Conservation (phyloP, 2,329 filamentous ascomycete species). For the Neonectria punicea region DNA sequence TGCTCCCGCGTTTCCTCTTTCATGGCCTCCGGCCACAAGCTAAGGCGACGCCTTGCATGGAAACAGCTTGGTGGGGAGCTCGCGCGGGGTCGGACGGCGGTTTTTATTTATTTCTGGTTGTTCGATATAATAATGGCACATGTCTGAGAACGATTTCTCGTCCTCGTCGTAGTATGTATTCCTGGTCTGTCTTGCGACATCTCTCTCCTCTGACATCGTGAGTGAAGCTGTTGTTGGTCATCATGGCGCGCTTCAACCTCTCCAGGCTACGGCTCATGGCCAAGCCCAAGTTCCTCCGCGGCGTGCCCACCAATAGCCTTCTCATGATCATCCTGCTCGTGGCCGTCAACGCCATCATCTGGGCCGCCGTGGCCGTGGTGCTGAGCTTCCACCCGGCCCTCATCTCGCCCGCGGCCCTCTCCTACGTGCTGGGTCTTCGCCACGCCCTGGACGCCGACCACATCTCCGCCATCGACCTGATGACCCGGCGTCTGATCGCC, state of each 20-base stretch:
- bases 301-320: conserved; percentile 50
- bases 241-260: conserved; percentile 37
- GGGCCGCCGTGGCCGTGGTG: conserved; percentile 64
- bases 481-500: conserved; percentile 89
- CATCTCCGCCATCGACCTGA: conserved; percentile 86
- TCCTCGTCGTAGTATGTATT: not conserved
- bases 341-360: conserved; percentile 63
- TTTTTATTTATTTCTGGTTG: not conserved
- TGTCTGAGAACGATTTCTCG: not conserved
- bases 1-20: conserved; percentile 3
- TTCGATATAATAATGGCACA: not conserved
- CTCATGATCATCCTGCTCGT: conserved; percentile 63
- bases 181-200: not conserved
- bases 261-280: conserved; percentile 14
- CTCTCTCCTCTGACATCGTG: not conserved
- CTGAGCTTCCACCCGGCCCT: conserved; percentile 68
- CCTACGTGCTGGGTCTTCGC: conserved; percentile 88
- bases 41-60: conserved; percentile 2
- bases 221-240: conserved; percentile 1
- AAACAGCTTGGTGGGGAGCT: not conserved
- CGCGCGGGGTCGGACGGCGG: not conserved
- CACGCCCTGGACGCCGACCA: conserved; percentile 99
- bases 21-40: not conserved
- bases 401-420: conserved; percentile 82
- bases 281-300: conserved; percentile 47